A percentile compares a stretch with the other conserved stretches of the same genome.
These are phyloP conservation scores for Apiospora pterosperma DNA, from an alignment of 2,329 filamentous ascomycete genomes.

Conservation along the genomic window DNA sequence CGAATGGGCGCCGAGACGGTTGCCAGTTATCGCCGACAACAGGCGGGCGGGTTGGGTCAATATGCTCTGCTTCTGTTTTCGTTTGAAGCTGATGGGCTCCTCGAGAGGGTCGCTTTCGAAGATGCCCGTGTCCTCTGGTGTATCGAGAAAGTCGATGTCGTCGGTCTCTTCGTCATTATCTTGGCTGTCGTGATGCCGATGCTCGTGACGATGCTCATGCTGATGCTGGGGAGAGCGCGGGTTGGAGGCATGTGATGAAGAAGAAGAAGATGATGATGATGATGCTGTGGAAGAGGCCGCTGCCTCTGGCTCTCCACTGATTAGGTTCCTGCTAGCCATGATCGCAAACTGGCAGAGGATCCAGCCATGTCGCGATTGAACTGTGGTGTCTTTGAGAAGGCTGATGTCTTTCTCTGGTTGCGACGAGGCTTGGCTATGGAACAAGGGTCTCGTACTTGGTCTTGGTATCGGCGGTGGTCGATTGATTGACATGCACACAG, in stretches of 20 bases:
- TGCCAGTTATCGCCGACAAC: slow-evolving; percentile 44
- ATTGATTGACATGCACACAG: not conserved
- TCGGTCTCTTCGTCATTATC: slow-evolving; percentile 23
- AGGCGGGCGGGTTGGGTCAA: slow-evolving; percentile 45
- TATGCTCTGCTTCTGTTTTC: slow-evolving; percentile 54
- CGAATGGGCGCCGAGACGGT: slow-evolving; percentile 17
- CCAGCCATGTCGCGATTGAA: slow-evolving; percentile 23
- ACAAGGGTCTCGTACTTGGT: not conserved
- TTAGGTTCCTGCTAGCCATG: slow-evolving; percentile 28
- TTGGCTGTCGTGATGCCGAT: slow-evolving; percentile 26
- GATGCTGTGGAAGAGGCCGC: slow-evolving; percentile 22
- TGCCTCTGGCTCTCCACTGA: slow-evolving; percentile 20
- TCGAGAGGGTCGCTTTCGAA: slow-evolving; percentile 55
- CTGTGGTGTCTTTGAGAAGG: not conserved
- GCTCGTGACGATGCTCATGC: too few species aligned
- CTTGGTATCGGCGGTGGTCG: too few species aligned
- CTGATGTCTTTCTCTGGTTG: not conserved
- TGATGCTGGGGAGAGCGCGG: slow-evolving; percentile 13
- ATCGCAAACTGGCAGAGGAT: slow-evolving; percentile 19
- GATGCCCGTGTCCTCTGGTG: slow-evolving; percentile 24
- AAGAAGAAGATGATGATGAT: too few species aligned
- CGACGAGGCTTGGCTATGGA: not conserved
- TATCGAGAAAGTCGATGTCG: slow-evolving; percentile 24
- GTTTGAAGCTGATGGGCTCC: slow-evolving; percentile 66
- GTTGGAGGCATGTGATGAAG: slow-evolving; percentile 7